These are phyloP conservation scores for Tricholoma flavovirens DNA, from an alignment of 768 basidiomycete species.

Conservation along the genomic window DNA sequence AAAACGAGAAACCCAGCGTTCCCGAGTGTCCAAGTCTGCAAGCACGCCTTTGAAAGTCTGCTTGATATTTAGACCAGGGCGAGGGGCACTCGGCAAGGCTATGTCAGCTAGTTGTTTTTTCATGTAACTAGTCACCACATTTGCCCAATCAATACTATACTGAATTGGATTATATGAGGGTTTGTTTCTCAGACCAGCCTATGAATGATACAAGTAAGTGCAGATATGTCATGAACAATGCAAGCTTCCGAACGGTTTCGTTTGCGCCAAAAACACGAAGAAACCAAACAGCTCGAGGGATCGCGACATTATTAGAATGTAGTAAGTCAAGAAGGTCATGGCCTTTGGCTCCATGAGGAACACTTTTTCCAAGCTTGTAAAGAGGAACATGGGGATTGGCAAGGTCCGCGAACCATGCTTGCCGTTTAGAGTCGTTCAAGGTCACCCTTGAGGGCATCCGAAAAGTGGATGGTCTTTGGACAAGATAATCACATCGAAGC, in stretches of 20 bases:
- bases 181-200: constrained; percentile 75
- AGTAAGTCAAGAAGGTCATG: constrained; percentile 78
- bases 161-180: constrained; percentile 77
- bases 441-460: constrained; percentile 82
- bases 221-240: constrained; percentile 1
- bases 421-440: constrained; percentile 70
- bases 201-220: neutral
- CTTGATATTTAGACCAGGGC: constrained; percentile 74
- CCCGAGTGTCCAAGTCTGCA: constrained; percentile 62
- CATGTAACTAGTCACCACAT: constrained; percentile 71
- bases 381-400: constrained; percentile 78
- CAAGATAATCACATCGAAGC: constrained; percentile 1
- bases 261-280: constrained; percentile 82
- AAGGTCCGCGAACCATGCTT: constrained; percentile 78
- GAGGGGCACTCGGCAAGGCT: constrained; percentile 70
- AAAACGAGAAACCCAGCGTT: constrained; percentile 75
- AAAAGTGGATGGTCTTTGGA: constrained; percentile 55
- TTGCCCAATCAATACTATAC: constrained; percentile 84
- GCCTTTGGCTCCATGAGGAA: constrained; percentile 83
- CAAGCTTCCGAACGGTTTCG: constrained; percentile 54
- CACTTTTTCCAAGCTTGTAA: constrained; percentile 75
- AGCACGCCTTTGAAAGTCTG: constrained; percentile 80
- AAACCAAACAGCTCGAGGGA: constrained; percentile 83
- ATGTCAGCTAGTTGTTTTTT: constrained; percentile 81
- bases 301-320: constrained; percentile 69